Percentiles rank a stretch among this genome's conserved stretches.
phyloP scores from a whole-genome alignment of 2,329 filamentous ascomycete genomes.

The Cylindrodendrum hubeiense region DNA sequence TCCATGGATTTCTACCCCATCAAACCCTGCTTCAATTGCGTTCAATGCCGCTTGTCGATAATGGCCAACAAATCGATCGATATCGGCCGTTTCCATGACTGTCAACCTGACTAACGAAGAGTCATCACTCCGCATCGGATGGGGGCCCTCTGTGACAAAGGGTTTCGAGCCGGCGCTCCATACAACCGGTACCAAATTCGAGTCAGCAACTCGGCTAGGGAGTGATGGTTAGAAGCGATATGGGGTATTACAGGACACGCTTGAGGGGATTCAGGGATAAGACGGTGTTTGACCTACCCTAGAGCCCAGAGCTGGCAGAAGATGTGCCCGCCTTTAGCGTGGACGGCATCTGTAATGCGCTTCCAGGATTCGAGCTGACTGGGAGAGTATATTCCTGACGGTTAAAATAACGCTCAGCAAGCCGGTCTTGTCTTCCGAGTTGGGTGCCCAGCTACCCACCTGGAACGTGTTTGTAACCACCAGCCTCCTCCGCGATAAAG shows the following conservation, averaged over 20 bases:
- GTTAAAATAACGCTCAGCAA: constrained; percentile 43
- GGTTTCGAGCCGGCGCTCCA: constrained; percentile 37
- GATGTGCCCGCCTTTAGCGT: constrained; percentile 71
- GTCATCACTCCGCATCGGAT: constrained; percentile 19
- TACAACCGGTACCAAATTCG: constrained; percentile 29
- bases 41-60: constrained; percentile 68
- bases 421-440: neutral
- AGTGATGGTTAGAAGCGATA: constrained; percentile 3
- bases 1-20: constrained; percentile 74
- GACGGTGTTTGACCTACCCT: constrained; percentile 61
- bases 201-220: constrained; percentile 36
- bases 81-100: constrained; percentile 74
- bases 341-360: constrained; percentile 71
- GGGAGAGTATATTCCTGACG: constrained; percentile 68
- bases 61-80: constrained; percentile 70
- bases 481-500: constrained; percentile 52
- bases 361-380: constrained; percentile 72
- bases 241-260: neutral
- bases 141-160: constrained; percentile 14
- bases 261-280: constrained; percentile 54
- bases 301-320: constrained; percentile 74
- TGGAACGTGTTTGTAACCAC: constrained; percentile 45
- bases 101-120: constrained; percentile 48
- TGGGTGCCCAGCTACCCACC: constrained; percentile 6
- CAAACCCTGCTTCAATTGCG: constrained; percentile 74